Evolutionary conservation across 2,329 filamentous ascomycete species (phyloP).

Genomic region (Fusarium verrucosum): DNA sequence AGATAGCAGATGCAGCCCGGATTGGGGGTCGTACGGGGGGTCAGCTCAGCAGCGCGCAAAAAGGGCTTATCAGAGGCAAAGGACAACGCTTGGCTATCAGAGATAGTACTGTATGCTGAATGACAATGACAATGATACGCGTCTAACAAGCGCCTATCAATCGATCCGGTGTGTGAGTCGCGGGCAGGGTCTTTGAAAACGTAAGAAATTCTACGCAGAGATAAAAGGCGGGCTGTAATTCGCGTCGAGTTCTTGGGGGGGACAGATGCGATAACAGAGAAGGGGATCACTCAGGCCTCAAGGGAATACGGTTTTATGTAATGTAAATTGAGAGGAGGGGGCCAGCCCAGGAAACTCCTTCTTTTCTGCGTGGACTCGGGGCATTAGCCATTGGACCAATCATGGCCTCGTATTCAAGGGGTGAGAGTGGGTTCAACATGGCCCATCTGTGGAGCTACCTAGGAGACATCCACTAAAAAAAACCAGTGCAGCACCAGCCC

Average conservation of each 20-base stretch:
- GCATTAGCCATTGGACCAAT: slow-evolving; percentile 37
- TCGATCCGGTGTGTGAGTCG: slow-evolving; percentile 38
- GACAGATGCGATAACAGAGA: slow-evolving; percentile 46
- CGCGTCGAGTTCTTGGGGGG: slow-evolving; percentile 44
- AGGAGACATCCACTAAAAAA: slow-evolving; percentile 37
- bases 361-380: slow-evolving; percentile 34
- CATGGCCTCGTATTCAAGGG: background rate
- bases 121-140: slow-evolving; percentile 33
- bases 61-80: slow-evolving; percentile 27
- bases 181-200: slow-evolving; percentile 44
- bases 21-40: slow-evolving; percentile 47
- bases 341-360: slow-evolving; percentile 39
- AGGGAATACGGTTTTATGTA: slow-evolving; percentile 50
- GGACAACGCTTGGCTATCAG: slow-evolving; percentile 30
- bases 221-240: slow-evolving; percentile 47
- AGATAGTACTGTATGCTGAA: slow-evolving; percentile 22
- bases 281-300: slow-evolving; percentile 46
- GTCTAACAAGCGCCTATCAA: slow-evolving; percentile 46
- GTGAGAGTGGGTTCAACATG: slow-evolving; percentile 13
- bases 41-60: slow-evolving; percentile 29
- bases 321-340: slow-evolving; percentile 49
- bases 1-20: slow-evolving; percentile 41
- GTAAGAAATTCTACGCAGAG: slow-evolving; percentile 47
- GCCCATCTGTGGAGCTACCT: slow-evolving; percentile 23
- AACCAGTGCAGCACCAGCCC: slow-evolving; percentile 39